Evolutionary conservation across 129 eudicot species (phyloP), one percentile per base, ranked within the genome.

Genomic region (Erigeron canadensis): DNA sequence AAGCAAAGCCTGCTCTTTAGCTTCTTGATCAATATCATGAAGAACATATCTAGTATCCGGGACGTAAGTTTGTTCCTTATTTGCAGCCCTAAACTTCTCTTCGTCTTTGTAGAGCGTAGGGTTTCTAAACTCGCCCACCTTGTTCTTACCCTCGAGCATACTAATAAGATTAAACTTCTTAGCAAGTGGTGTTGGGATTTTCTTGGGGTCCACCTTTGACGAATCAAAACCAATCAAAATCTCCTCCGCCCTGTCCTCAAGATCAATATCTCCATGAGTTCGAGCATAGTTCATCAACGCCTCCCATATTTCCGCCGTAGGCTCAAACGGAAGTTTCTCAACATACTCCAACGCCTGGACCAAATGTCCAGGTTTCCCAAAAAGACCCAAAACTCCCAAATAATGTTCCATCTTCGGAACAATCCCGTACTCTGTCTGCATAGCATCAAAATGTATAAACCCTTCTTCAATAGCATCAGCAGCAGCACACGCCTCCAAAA

Each of bases 11-110:
- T 74, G 84, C 56, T 80, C 84, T 54, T 80, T 80, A n/a, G 84
- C 84, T 61, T 80, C 84, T 74, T 74, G 84, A 74, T 80, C 84
- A 34, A 80, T 80, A 47, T 80, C 84, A 61, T 80, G 84, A 74
- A 80, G 84, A 53, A 74, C 80, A 38, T 61, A 80, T 75, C 84
- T 69, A 0, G 80, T 80, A 80, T 80, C 80, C 0, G 84, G 84
- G 11, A 80, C 84, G 62, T 80, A 80, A 15, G 67, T 64, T 22
- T 80, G 84, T 44, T 74, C 80, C 40, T 80, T 80, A 18, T 43
- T 80, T 21, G 84, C 84, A 60, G 84, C 84, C 70, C 84, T 74
- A 2, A 80, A 41, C 50, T 80, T 74, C 8, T 80, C 84, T 60
- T 80, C 84, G 2, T 80, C 84, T 74, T 80, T 74, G 72, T 80